Percentiles rank a stretch among this genome's conserved stretches.
Conservation (phyloP, 257 asterid genomes). For the Penstemon newberryi region DNA sequence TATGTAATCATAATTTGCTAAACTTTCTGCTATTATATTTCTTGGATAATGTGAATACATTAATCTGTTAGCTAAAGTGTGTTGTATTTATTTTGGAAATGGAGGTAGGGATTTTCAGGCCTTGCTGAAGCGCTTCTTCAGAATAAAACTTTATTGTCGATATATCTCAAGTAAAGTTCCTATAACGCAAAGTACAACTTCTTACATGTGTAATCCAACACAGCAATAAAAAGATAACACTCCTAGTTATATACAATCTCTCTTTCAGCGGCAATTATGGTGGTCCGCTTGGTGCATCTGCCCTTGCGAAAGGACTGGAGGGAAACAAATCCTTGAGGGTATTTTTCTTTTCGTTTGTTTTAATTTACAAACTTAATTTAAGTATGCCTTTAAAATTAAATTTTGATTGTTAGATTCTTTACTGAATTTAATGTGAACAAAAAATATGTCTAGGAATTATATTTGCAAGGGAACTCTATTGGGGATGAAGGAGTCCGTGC, state of each 20-base stretch:
- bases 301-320: slow-evolving; percentile 90
- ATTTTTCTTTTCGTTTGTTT: slow-evolving; percentile 19
- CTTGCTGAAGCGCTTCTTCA: slow-evolving; percentile 92
- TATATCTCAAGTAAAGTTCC: slow-evolving; percentile 76
- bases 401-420: slow-evolving; percentile 12
- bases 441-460: slow-evolving; percentile 64
- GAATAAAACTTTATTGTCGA: slow-evolving; percentile 65
- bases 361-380: background rate
- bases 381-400: background rate
- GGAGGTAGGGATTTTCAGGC: slow-evolving; percentile 99
- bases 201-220: slow-evolving; percentile 8
- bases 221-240: slow-evolving; percentile 9
- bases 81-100: slow-evolving; percentile 53
- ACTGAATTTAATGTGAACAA: slow-evolving; percentile 20
- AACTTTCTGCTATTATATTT: slow-evolving; percentile 12
- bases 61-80: slow-evolving; percentile 38
- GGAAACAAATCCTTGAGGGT: slow-evolving; percentile 88
- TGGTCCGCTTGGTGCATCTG: slow-evolving; percentile 94
- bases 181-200: slow-evolving; percentile 15
- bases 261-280: slow-evolving; percentile 89
- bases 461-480: slow-evolving; percentile 84
- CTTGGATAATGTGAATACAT: slow-evolving; percentile 13
- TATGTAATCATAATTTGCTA: slow-evolving; percentile 43
- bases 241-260: background rate
- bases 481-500: slow-evolving; percentile 96